Base-by-base conservation (phyloP, 345 rosid species). In the Odontarrhena argentea region DNA sequence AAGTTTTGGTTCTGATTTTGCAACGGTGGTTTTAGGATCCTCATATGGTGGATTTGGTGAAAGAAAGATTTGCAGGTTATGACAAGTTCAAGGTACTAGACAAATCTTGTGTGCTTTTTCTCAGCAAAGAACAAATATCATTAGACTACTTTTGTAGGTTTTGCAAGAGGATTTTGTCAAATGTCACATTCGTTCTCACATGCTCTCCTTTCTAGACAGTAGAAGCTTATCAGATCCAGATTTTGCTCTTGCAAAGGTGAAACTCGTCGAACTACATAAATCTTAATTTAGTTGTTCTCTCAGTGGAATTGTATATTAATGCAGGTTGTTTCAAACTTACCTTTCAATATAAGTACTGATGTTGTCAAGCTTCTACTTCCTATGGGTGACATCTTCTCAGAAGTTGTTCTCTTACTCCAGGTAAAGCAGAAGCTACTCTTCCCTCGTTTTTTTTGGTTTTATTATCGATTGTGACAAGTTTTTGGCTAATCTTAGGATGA, bases 341-440 rank as follows among this genome's bases (percentile, higher is more conserved):
- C 97, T 45, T 93, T 90, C 54, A 93, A 90, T 78, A 84, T 93
- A 55, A 90, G 90, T 77, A 93, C 85, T 15, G 96, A 93, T 71
- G 85, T 90, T 24, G 79, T 90, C 63, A 93, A 83, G 76, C 85
- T 71, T 65, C 84, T 93, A 74, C 94, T 93, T 80, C 96, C 98
- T 1, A 82, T 92, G 96, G 92, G 98, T 66, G 96, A 84, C 77
- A 84, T 88, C 45, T 86, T 90, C 76, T 87, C 98, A 4, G 84
- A 89, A 79, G 90, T 93, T 55, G 86, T 85, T 77, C 96, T 90
- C 73, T 79, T 93, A 62, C 92, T 93, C 49, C 93, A 93, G 94
- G 97, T 88, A 26, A 53, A 77, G 36, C 59, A 59, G 32, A 10
- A 9, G 15, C 36, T 48, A 36, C 15, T 60, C 12, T 63, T 25